phyloP scores from a whole-genome alignment of 169 alveolate genomes.

The Eimeria acervulina region DNA sequence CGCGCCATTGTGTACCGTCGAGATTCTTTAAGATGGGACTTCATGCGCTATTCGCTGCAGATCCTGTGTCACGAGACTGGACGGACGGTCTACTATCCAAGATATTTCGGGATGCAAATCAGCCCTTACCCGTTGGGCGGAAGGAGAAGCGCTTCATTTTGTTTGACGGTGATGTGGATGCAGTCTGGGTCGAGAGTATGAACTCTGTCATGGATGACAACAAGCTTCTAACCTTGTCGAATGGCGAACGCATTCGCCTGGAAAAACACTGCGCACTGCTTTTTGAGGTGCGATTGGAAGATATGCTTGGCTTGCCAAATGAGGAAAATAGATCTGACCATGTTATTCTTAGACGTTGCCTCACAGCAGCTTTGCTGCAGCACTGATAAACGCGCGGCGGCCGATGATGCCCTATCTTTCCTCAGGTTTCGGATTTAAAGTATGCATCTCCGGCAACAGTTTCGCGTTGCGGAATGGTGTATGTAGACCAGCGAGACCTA shows the following conservation, averaged over 20 bases:
- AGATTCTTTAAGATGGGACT: constrained; percentile 88
- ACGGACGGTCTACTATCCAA: constrained; percentile 97
- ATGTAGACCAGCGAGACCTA: constrained; percentile 97
- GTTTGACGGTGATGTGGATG: constrained; percentile 98
- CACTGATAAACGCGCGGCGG: background rate
- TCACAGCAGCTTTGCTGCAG: background rate
- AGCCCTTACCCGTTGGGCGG: constrained; percentile 93
- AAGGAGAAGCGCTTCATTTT: constrained; percentile 95
- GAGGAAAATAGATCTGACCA: background rate
- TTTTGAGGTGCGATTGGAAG: constrained; percentile 92
- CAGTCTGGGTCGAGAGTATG: constrained; percentile 98
- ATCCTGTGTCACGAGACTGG: constrained; percentile 98
- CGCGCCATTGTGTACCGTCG: background rate
- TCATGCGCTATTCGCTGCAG: constrained; percentile 93
- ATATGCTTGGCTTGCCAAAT: background rate
- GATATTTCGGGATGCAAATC: constrained; percentile 96
- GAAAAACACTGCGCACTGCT: constrained; percentile 96
- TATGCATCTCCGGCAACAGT: constrained; percentile 99
- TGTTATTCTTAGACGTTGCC: background rate
- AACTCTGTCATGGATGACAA: constrained; percentile 99
- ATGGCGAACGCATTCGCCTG: constrained; percentile 97
- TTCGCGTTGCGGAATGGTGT: constrained; percentile 98
- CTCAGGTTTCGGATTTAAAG: constrained; percentile 94
- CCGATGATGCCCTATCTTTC: background rate
- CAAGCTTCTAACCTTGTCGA: constrained; percentile 96